Evolutionary conservation across 2,329 filamentous ascomycete genomes (phyloP).

Genomic region (Grosmannia serpens): DNA sequence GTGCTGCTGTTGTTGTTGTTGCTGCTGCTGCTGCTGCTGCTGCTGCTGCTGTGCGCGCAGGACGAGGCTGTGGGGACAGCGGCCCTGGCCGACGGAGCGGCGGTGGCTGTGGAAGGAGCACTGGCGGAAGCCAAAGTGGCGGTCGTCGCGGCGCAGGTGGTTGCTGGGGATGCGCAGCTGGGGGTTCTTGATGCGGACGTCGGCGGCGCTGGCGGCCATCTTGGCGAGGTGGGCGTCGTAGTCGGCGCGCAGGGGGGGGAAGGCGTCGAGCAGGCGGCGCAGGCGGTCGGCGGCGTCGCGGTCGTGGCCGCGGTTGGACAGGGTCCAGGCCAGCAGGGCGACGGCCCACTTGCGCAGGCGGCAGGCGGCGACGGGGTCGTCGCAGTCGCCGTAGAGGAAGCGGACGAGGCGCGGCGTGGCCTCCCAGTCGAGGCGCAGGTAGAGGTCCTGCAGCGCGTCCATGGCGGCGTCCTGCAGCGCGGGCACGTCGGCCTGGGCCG

Average conservation of each 20-base stretch:
- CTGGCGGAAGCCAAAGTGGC: constrained; percentile 48
- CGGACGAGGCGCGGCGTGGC: constrained; percentile 38
- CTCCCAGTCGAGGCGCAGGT: constrained; percentile 47
- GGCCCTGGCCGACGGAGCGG: constrained; percentile 38
- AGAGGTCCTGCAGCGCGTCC: constrained; percentile 47
- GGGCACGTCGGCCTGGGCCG: constrained; percentile 35
- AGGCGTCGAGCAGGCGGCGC: constrained; percentile 29
- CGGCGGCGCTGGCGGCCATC: constrained; percentile 37
- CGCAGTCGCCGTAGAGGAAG: constrained; percentile 43
- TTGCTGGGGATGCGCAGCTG: constrained; percentile 47
- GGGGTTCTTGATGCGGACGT: constrained; percentile 47
- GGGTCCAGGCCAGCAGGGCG: constrained; percentile 47
- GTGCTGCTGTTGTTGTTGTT: not conserved
- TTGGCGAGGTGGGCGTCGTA: constrained; percentile 40
- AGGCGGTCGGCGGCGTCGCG: not conserved
- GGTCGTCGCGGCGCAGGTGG: constrained; percentile 42
- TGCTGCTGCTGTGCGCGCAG: not conserved
- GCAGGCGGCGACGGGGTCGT: constrained; percentile 31
- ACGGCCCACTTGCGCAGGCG: constrained; percentile 48
- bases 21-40: not conserved
- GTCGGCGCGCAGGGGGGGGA: constrained; percentile 36
- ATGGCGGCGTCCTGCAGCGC: constrained; percentile 44
- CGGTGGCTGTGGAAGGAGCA: constrained; percentile 51
- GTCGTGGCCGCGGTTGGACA: constrained; percentile 18
- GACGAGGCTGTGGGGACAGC: constrained; percentile 34